Percentiles rank a stretch among this genome's conserved stretches.
These are phyloP conservation scores for Phytophthora tentaculata DNA, from an alignment of 352 stramenopile genomes.

Conservation along the genomic window DNA sequence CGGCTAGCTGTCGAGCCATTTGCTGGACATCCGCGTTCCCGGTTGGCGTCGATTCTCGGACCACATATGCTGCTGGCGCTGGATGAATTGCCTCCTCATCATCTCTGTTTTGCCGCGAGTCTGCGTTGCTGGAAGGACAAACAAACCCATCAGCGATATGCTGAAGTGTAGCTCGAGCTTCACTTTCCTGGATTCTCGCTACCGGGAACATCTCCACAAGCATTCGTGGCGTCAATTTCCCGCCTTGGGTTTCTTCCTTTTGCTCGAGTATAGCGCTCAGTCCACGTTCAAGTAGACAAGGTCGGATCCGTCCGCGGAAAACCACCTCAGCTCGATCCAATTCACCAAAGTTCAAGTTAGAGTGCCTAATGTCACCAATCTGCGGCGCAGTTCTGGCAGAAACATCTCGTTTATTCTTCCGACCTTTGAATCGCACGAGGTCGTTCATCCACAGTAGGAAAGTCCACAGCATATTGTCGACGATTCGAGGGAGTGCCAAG, in stretches of 20 bases:
- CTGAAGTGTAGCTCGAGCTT: conserved; percentile 35
- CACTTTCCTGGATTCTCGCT: conserved; percentile 26
- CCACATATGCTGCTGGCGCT: background rate
- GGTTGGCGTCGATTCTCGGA: background rate
- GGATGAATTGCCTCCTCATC: conserved; percentile 8
- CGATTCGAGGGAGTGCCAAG: conserved; percentile 31
- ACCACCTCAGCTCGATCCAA: conserved; percentile 23
- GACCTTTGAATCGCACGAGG: background rate
- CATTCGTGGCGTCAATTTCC: conserved; percentile 11
- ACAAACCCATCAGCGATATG: conserved; percentile 25
- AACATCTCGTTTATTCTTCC: conserved; percentile 9
- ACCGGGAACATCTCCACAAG: conserved; percentile 31
- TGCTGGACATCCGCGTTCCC: conserved; percentile 7
- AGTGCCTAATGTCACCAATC: background rate
- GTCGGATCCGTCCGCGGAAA: conserved; percentile 31
- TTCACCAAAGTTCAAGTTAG: background rate
- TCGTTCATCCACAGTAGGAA: conserved; percentile 24
- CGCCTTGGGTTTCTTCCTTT: background rate
- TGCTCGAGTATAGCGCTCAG: conserved; percentile 21
- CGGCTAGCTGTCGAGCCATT: conserved; percentile 23
- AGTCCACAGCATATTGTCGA: conserved; percentile 30
- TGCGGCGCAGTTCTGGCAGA: conserved; percentile 13
- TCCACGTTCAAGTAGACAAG: conserved; percentile 18
- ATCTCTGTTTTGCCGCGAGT: conserved; percentile 1
- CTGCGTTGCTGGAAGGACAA: background rate